A percentile compares a stretch with the other conserved stretches of the same genome.
Evolutionary conservation across 192 early-diverging fungal genomes (phyloP).

Genomic region (Gonapodya prolifera): DNA sequence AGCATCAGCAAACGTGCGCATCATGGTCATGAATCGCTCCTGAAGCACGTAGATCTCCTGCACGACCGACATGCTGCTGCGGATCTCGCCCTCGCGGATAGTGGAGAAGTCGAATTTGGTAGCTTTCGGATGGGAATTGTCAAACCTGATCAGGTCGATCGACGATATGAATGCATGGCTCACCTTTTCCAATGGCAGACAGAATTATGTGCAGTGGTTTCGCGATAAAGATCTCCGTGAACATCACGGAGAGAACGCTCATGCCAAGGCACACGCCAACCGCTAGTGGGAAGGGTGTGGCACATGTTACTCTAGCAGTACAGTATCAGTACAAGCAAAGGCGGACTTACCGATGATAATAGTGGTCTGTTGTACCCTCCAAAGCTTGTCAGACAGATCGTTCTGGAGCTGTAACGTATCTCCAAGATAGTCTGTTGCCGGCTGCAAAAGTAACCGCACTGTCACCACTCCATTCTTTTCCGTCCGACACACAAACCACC

Average conservation of each 20-base stretch:
- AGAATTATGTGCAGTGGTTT: neutral
- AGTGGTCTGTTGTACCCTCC: neutral
- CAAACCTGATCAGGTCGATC: neutral
- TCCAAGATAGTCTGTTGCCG: neutral
- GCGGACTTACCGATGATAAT: neutral
- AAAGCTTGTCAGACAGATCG: neutral
- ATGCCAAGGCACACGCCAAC: neutral
- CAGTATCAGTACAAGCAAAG: too few species aligned
- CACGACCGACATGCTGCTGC: neutral
- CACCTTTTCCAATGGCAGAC: neutral
- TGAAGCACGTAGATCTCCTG: neutral
- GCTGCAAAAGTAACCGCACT: neutral
- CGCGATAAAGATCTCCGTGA: neutral
- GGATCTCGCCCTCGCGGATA: neutral
- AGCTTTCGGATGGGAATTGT: neutral
- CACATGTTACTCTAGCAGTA: neutral
- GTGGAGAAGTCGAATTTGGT: neutral
- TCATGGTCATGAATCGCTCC: neutral
- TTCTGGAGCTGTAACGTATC: neutral
- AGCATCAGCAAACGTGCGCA: too few species aligned
- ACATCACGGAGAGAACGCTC: neutral
- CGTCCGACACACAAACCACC: neutral
- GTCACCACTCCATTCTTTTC: neutral
- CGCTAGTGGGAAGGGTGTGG: neutral
- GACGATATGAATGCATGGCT: neutral